These are phyloP conservation scores for Bremia lactucae DNA, from an alignment of 352 stramenopile genomes.

Conservation along the genomic window DNA sequence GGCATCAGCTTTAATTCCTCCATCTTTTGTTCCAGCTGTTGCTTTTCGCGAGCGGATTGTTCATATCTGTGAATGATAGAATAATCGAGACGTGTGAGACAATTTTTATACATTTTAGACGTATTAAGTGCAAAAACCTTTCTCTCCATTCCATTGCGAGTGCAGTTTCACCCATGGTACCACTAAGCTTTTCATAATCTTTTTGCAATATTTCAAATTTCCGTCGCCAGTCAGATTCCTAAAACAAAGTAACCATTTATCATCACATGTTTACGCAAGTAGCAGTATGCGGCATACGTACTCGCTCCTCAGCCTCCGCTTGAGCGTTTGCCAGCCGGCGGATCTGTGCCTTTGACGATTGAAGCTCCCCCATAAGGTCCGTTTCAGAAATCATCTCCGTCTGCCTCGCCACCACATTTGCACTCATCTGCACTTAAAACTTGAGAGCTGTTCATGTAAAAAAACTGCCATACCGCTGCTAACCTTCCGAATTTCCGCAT, in stretches of 20 bases:
- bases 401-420: constrained; percentile 61
- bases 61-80: constrained; percentile 39
- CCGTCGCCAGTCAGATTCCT: constrained; percentile 72
- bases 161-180: constrained; percentile 77
- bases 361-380: constrained; percentile 56
- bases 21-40: constrained; percentile 65
- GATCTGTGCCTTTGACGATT: constrained; percentile 62
- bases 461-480: too few species aligned
- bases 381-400: constrained; percentile 71
- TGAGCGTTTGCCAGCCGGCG: constrained; percentile 68
- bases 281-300: too few species aligned
- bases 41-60: constrained; percentile 60
- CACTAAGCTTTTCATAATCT: constrained; percentile 81
- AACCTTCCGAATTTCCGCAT: constrained; percentile 80
- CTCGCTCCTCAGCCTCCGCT: constrained; percentile 61
- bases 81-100: neutral
- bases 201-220: constrained; percentile 81
- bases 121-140: constrained; percentile 21
- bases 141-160: constrained; percentile 79
- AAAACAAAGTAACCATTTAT: neutral
- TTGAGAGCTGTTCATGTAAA: neutral
- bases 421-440: constrained; percentile 49
- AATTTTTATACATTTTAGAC: neutral
- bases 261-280: too few species aligned
- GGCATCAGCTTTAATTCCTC: constrained; percentile 42